Evolutionary conservation across 345 rosid genomes (phyloP).

Genomic region (Stellera chamaejasme): DNA sequence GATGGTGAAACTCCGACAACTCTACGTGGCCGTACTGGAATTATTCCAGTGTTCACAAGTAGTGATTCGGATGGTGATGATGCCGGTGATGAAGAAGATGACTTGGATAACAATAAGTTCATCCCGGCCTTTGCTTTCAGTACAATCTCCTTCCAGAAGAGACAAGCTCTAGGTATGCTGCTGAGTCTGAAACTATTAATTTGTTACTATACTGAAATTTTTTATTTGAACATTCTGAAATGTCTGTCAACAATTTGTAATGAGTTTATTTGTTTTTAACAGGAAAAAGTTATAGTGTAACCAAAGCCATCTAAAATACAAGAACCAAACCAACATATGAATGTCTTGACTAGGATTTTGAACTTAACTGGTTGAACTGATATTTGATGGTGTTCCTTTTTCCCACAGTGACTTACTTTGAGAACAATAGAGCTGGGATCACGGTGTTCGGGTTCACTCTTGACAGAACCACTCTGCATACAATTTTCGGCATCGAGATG

Average conservation of each 20-base stretch:
- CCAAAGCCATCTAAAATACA: no score
- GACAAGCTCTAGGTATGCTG: conserved; percentile 75
- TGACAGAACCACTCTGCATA: conserved; percentile 72
- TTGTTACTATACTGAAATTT: neutral
- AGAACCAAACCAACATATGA: no score
- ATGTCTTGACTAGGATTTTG: no score
- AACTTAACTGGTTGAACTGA: no score
- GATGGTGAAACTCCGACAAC: conserved; percentile 68
- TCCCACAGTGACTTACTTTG: conserved; percentile 74
- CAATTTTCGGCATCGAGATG: conserved; percentile 74
- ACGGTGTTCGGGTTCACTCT: conserved; percentile 76
- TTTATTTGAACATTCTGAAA: neutral
- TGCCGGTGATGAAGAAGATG: conserved; percentile 77
- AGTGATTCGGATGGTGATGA: conserved; percentile 41
- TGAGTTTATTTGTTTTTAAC: no score
- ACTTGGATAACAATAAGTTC: conserved; percentile 55
- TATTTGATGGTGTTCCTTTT: no score
- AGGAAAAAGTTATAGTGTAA: no score
- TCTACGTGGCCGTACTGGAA: conserved; percentile 11
- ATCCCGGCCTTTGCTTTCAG: conserved; percentile 65
- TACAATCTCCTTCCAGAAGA: conserved; percentile 80
- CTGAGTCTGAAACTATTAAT: neutral
- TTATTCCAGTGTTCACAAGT: conserved; percentile 12
- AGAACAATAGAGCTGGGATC: conserved; percentile 88
- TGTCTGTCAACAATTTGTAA: neutral